phyloP scores from a whole-genome alignment of 208 protist genomes.

The Acanthamoeba lenticulata region DNA sequence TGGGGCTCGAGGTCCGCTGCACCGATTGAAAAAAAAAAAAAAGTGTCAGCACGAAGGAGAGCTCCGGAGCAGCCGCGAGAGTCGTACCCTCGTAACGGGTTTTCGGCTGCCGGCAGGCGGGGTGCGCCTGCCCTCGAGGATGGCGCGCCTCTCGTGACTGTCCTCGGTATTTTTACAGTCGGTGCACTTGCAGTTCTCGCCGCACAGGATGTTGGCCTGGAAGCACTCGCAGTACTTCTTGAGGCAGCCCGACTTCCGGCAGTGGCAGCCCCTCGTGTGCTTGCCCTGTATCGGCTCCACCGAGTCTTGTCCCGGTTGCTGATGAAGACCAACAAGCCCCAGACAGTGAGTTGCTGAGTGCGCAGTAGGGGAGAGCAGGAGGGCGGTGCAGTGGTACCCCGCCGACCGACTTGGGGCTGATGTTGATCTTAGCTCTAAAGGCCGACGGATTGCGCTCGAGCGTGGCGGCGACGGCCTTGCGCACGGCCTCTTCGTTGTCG shows the following conservation, averaged over 20 bases:
- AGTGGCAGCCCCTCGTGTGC: constrained; percentile 83
- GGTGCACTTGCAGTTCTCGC: constrained; percentile 83
- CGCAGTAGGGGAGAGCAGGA: not conserved
- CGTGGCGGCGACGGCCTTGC: constrained; percentile 69
- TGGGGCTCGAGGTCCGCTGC: not conserved
- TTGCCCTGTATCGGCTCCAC: constrained; percentile 67
- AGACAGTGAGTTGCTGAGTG: not conserved
- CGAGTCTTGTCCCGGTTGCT: not conserved
- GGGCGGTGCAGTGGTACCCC: not conserved
- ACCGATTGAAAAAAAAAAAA: not conserved
- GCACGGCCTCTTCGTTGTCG: constrained; percentile 70
- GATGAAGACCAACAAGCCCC: too few relatives aligned
- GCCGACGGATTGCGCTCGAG: constrained; percentile 81
- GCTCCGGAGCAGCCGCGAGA: too few relatives aligned
- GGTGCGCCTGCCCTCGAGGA: constrained; percentile 59
- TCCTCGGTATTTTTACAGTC: constrained; percentile 79
- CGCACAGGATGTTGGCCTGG: constrained; percentile 81
- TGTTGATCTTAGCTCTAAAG: constrained; percentile 79
- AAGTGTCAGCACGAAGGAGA: too few relatives aligned
- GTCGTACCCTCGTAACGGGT: not conserved
- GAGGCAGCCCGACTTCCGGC: constrained; percentile 81
- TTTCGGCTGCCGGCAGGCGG: constrained; percentile 44
- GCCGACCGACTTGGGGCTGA: not conserved
- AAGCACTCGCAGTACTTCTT: constrained; percentile 88
- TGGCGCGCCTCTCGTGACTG: constrained; percentile 41